Evolutionary conservation across 176 grass and related monocot genomes (phyloP).

Genomic region (Eleusine indica): DNA sequence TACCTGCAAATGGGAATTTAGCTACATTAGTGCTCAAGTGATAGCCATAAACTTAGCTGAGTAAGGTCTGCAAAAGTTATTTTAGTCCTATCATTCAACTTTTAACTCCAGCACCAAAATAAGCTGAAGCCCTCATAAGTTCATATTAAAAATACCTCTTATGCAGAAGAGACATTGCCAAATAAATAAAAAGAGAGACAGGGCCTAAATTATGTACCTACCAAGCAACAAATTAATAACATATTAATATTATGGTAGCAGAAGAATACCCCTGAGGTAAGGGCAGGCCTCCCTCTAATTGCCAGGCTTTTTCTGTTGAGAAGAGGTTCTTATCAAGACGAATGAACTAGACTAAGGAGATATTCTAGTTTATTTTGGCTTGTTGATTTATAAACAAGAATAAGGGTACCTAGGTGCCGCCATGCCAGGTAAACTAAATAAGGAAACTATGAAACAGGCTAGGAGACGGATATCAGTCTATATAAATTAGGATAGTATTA

Average conservation of each 20-base stretch:
- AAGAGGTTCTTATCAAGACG: no score
- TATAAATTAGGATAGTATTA: no score
- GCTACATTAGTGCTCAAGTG: slow-evolving; percentile 16
- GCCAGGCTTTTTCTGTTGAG: no score
- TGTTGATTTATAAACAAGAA: no score
- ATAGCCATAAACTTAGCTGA: background rate
- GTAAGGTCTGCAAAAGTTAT: slow-evolving; percentile 2
- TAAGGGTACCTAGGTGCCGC: no score
- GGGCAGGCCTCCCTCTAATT: no score
- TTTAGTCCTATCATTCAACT: background rate
- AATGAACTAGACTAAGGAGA: no score
- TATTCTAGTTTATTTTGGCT: no score
- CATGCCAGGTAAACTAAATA: no score
- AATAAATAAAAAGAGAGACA: background rate
- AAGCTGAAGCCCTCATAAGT: slow-evolving; percentile 6
- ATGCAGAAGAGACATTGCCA: background rate
- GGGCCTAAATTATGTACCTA: background rate
- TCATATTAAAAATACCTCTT: background rate
- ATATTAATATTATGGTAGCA: background rate
- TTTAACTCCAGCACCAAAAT: background rate
- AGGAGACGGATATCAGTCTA: no score
- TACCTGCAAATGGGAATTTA: slow-evolving; percentile 52
- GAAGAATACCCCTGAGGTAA: no score
- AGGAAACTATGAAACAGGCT: no score
- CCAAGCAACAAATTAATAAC: slow-evolving; percentile 1